Evolutionary conservation across 495 filamentous ascomycete species (phyloP).

Genomic region (Hypoxylon perforatum): DNA sequence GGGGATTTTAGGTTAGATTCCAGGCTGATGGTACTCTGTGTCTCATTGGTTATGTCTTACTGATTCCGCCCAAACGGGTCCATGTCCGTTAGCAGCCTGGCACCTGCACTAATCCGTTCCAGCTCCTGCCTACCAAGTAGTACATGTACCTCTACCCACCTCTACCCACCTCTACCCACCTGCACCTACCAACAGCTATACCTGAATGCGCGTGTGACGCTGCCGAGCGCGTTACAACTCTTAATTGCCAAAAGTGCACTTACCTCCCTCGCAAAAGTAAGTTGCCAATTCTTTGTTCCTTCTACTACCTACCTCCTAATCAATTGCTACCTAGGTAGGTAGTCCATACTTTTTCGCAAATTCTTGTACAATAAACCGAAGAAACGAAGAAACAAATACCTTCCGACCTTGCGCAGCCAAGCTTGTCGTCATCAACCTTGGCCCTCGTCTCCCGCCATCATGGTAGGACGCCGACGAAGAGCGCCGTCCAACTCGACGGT

Average conservation of each 20-base stretch:
- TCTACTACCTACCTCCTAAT: neutral
- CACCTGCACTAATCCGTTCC: conserved; percentile 13
- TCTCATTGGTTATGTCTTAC: conserved; percentile 22
- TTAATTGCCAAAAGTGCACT: too few relatives aligned
- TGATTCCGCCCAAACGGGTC: conserved; percentile 13
- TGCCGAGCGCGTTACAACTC: conserved; percentile 24
- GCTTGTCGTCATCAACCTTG: neutral
- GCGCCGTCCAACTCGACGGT: conserved; percentile 46
- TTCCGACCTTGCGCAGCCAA: neutral
- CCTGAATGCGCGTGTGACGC: neutral
- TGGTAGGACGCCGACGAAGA: conserved; percentile 51
- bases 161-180: too few relatives aligned
- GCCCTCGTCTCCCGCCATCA: conserved; percentile 24
- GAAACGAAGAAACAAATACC: neutral
- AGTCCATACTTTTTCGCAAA: neutral
- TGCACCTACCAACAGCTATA: too few relatives aligned
- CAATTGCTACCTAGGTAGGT: too few relatives aligned
- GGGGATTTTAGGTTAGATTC: too few relatives aligned
- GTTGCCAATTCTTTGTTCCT: too few relatives aligned
- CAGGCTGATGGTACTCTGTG: neutral
- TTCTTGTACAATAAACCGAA: neutral
- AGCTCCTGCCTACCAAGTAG: conserved; percentile 6
- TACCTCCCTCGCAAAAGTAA: too few relatives aligned
- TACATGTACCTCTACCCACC: neutral
- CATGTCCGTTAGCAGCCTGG: neutral